Evolutionary conservation across 768 basidiomycete genomes (phyloP).

Genomic region (Nidularia sp.): DNA sequence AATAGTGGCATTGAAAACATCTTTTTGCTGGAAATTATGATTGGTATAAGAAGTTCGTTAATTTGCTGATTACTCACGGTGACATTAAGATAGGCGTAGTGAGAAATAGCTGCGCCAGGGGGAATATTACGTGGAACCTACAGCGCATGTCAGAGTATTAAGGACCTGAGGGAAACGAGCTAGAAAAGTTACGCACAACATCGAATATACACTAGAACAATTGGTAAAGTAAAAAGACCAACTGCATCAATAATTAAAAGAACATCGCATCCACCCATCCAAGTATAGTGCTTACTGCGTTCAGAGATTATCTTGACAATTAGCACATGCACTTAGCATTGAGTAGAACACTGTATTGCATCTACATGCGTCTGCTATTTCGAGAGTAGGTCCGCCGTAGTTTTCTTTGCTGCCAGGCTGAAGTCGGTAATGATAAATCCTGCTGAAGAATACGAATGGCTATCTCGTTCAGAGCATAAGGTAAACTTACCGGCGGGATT

Average conservation of each 20-base stretch:
- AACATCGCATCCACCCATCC: too few species aligned
- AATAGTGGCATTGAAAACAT: conserved; percentile 25
- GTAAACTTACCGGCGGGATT: too few species aligned
- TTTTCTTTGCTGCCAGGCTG: too few species aligned
- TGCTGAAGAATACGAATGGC: conserved; percentile 28
- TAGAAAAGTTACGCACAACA: conserved; percentile 17
- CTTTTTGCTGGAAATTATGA: conserved; percentile 12
- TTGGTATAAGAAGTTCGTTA: not conserved
- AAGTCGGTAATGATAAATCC: conserved; percentile 19
- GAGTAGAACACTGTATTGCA: conserved; percentile 53
- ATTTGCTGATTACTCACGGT: conserved; percentile 18
- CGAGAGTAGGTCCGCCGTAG: conserved; percentile 31
- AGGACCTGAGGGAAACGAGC: too few species aligned
- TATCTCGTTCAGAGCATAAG: not conserved
- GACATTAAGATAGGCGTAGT: conserved; percentile 46
- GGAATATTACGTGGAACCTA: conserved; percentile 38
- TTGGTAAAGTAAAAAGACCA: conserved; percentile 32
- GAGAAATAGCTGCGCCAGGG: conserved; percentile 33
- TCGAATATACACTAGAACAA: conserved; percentile 35
- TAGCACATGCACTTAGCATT: conserved; percentile 44
- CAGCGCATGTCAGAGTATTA: not conserved
- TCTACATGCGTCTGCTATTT: conserved; percentile 33
- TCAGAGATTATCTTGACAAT: conserved; percentile 36
- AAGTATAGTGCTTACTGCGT: conserved; percentile 17
- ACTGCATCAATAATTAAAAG: not conserved